Evolutionary conservation across 1,139 yeast species (phyloP).

Genomic region (Yamadazyma trypodendri): DNA sequence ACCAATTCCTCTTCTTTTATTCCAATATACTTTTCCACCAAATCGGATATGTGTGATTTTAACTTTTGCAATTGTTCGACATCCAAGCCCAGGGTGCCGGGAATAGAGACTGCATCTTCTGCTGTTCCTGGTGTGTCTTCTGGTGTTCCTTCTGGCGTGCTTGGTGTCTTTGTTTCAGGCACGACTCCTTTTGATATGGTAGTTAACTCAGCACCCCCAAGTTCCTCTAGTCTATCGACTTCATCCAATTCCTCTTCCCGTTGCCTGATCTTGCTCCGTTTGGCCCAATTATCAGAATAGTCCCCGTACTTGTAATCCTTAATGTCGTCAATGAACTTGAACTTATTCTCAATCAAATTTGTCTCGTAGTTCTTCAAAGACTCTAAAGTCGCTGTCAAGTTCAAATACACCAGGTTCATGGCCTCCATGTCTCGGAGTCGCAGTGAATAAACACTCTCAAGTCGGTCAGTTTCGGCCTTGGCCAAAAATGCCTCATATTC

Average conservation of each 20-base stretch:
- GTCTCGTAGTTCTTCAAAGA: slow-evolving; percentile 29
- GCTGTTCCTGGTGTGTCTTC: slow-evolving; percentile 3
- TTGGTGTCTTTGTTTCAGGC: background rate
- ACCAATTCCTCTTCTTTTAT: slow-evolving; percentile 50
- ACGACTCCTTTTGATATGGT: no score
- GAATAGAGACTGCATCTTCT: slow-evolving; percentile 1
- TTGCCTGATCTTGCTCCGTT: slow-evolving; percentile 6
- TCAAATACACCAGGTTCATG: slow-evolving; percentile 21
- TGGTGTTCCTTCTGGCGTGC: slow-evolving; percentile 1
- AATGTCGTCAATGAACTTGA: slow-evolving; percentile 33
- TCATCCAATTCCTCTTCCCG: slow-evolving; percentile 23
- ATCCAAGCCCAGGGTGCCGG: slow-evolving; percentile 2
- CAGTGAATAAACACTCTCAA: slow-evolving; percentile 17
- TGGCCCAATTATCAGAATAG: slow-evolving; percentile 6
- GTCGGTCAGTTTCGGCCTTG: slow-evolving; percentile 10
- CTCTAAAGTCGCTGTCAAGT: slow-evolving; percentile 19
- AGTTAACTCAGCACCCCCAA: no score
- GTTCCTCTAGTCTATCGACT: slow-evolving; percentile 5
- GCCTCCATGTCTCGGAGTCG: slow-evolving; percentile 16
- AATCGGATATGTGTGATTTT: slow-evolving; percentile 33
- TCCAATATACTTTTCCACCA: slow-evolving; percentile 54
- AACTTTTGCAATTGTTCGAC: slow-evolving; percentile 17
- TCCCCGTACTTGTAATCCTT: slow-evolving; percentile 15
- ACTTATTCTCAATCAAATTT: slow-evolving; percentile 36
- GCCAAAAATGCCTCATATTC: slow-evolving; percentile 30